phyloP scores from a whole-genome alignment of 2,329 filamentous ascomycete genomes.

The Alternaria infectoria region DNA sequence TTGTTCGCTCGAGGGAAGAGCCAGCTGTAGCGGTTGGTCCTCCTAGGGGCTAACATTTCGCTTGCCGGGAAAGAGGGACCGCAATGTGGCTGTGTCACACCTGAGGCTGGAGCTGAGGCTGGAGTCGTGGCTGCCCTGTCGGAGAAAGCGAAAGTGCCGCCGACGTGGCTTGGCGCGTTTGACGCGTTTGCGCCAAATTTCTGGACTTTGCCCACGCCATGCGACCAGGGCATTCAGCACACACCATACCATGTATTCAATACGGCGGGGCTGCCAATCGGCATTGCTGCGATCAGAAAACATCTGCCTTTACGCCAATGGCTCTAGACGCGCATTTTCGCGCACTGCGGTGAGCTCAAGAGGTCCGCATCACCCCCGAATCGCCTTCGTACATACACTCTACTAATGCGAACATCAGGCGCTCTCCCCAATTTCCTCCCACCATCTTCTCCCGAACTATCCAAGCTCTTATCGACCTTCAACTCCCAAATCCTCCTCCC shows the following conservation, averaged over 20 bases:
- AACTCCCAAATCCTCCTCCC: constrained; percentile 55
- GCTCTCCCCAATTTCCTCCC: constrained; percentile 51
- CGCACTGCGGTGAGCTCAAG: constrained; percentile 26
- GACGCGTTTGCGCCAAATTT: constrained; percentile 32
- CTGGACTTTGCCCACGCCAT: constrained; percentile 5
- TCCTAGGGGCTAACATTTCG: constrained; percentile 13
- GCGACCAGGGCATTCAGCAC: background rate
- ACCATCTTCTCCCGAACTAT: constrained; percentile 51
- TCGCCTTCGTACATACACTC: background rate
- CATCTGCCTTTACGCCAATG: constrained; percentile 21
- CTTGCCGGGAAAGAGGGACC: constrained; percentile 14
- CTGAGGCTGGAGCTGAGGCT: constrained; percentile 12
- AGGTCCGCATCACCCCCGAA: constrained; percentile 23
- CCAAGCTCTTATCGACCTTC: constrained; percentile 48
- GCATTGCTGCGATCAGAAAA: constrained; percentile 24
- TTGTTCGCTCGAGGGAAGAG: constrained; percentile 24
- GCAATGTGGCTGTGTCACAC: constrained; percentile 19
- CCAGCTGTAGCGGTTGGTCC: constrained; percentile 23
- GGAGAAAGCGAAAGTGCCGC: background rate
- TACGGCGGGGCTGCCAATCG: constrained; percentile 38
- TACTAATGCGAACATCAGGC: constrained; percentile 25
- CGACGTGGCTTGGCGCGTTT: constrained; percentile 34
- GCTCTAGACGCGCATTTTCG: constrained; percentile 40
- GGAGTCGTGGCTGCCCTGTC: constrained; percentile 9
- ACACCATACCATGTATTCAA: constrained; percentile 37